These are phyloP conservation scores for Tanacetum coccineum DNA, from an alignment of 129 eudicot genomes.

Conservation along the genomic window DNA sequence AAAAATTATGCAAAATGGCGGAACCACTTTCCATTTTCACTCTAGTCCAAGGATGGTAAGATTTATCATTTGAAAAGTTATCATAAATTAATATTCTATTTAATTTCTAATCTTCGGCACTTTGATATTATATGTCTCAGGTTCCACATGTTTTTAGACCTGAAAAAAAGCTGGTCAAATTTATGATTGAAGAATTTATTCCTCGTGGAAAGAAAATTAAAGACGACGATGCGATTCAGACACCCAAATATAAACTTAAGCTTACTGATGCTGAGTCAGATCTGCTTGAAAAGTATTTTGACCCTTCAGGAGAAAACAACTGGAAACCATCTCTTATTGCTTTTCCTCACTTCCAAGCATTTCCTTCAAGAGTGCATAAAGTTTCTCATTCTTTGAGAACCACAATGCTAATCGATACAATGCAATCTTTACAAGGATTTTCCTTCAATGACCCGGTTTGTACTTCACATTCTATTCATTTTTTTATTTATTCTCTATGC, in stretches of 20 bases:
- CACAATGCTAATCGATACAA: constrained; percentile 69
- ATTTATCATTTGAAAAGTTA: background rate
- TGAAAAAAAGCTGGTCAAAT: constrained; percentile 51
- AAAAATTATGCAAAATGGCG: constrained; percentile 77
- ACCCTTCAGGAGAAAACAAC: constrained; percentile 27
- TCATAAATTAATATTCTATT: background rate
- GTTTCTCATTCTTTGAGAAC: constrained; percentile 79
- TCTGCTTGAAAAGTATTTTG: constrained; percentile 54
- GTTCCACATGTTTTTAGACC: constrained; percentile 81
- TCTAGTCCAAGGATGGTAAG: constrained; percentile 92
- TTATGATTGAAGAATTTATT: constrained; percentile 67
- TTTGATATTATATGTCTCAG: constrained; percentile 37
- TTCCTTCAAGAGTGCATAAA: constrained; percentile 62
- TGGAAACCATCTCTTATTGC: constrained; percentile 92
- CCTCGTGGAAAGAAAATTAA: constrained; percentile 61
- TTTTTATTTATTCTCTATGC: background rate
- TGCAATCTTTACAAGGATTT: constrained; percentile 64
- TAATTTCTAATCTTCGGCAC: background rate
- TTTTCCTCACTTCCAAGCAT: constrained; percentile 88
- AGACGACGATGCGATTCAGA: constrained; percentile 33
- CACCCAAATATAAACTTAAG: constrained; percentile 34
- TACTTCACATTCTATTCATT: constrained; percentile 4
- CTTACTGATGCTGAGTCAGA: constrained; percentile 53
- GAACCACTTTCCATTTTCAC: constrained; percentile 60
- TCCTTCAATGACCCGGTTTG: constrained; percentile 42